A percentile compares a stretch with the other conserved stretches of the same genome.
These are phyloP conservation scores for Ascochyta fabae DNA, from an alignment of 2,329 filamentous ascomycete species.

Conservation along the genomic window DNA sequence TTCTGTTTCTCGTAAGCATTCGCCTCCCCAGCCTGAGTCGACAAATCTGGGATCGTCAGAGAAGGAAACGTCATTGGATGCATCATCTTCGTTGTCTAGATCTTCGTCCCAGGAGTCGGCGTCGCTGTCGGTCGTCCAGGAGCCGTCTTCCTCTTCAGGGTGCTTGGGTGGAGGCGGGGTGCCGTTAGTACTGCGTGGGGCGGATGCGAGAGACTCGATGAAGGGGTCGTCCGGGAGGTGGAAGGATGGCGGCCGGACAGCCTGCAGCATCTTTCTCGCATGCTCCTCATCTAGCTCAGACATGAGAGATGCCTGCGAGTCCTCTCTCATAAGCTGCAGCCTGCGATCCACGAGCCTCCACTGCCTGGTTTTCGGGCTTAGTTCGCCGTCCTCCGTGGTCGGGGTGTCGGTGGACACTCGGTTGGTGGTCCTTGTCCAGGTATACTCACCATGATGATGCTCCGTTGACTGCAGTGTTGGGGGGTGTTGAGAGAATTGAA, in stretches of 20 bases:
- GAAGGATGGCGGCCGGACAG: conserved; percentile 50
- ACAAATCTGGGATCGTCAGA: conserved; percentile 67
- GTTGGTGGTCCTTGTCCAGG: conserved; percentile 30
- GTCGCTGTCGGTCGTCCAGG: conserved; percentile 49
- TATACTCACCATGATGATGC: conserved; percentile 62
- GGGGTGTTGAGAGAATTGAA: conserved; percentile 34
- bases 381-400: conserved; percentile 2
- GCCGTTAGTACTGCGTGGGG: conserved; percentile 16
- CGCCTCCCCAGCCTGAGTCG: conserved; percentile 75
- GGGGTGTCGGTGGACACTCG: conserved; percentile 11
- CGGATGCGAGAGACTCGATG: conserved; percentile 1
- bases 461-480: conserved; percentile 44
- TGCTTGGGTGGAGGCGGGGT: conserved; percentile 17
- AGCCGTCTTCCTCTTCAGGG: conserved; percentile 26
- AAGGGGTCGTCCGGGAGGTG: conserved; percentile 23
- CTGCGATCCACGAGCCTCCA: conserved; percentile 6
- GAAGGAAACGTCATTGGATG: conserved; percentile 65
- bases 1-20: conserved; percentile 92
- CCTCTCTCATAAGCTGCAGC: conserved; percentile 32
- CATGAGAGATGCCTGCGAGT: conserved; percentile 40
- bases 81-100: conserved; percentile 58
- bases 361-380: conserved; percentile 34
- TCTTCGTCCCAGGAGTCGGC: conserved; percentile 46
- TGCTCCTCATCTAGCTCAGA: conserved; percentile 46
- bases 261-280: conserved; percentile 50